Base-by-base conservation (phyloP, 345 rosid species). In the Heritiera fomes region DNA sequence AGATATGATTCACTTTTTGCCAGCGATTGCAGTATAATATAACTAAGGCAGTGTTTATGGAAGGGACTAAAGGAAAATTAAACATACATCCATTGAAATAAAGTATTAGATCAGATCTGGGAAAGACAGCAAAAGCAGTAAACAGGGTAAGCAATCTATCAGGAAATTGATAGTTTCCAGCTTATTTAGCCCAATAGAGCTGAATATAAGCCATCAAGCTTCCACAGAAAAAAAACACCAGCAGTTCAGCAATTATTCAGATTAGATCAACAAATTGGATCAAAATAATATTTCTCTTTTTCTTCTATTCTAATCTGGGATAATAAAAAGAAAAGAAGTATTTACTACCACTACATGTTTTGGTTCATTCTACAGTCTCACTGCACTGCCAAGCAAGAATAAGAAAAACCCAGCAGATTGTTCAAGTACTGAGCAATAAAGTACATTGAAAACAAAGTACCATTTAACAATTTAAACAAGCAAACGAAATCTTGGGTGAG, bases 401-500 rank as follows among this genome's bases (percentile, higher is more conserved):
- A 43, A 43, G 13, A 50, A 13, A 50, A 50, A 13, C 53, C 0
- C 53, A 68, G 53, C 52, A 30, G 2, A 34, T 45, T 45, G 72
- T 68, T 66, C 70, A 18, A 40, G 45, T 64, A 38, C 2, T 5
- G n/a, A 64, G 5, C 43, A 63, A 64, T 14, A 34, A 64, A 60
- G 45, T 38, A 38, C 9, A 34, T 2, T 32, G 46, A 64, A 64
- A 64, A 38, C n/a, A 15, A 64, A 6, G 17, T 34, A 6, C 8
- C 40, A 53, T 15, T 2, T 32, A 59, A 45, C 8, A 45, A 47
- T 47, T 20, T 70, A 70, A 23, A 60, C 17, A 30, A 30, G 20
- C 43, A 15, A 46, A 13, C 58, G 13, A 69, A 69, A 69, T 69
- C 73, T 69, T 47, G 55, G 38, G 55, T 69, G 58, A 69, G n/a